Evolutionary conservation across 306 rosid species (phyloP).

Genomic region (Lathyrus tuberosus): DNA sequence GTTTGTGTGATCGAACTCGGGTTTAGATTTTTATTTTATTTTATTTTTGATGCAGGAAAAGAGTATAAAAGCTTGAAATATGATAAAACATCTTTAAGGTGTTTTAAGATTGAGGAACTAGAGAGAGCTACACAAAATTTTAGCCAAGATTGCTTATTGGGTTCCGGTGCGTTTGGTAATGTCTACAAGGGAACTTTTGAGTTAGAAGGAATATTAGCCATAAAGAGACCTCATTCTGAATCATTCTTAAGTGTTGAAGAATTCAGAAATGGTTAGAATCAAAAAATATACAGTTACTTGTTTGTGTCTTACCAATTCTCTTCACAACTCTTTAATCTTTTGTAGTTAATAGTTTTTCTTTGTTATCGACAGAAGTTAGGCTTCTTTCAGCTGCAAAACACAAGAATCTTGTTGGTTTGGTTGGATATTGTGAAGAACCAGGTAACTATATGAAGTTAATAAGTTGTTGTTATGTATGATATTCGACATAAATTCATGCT

Average conservation of each 20-base stretch:
- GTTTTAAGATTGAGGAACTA: constrained; percentile 61
- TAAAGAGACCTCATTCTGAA: constrained; percentile 69
- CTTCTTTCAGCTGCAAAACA: constrained; percentile 70
- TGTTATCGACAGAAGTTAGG: constrained; percentile 63
- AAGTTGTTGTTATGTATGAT: background rate
- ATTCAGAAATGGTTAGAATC: constrained; percentile 66
- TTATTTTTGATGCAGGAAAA: constrained; percentile 23
- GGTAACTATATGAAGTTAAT: constrained; percentile 40
- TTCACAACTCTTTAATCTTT: background rate
- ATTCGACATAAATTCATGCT: constrained; percentile 20
- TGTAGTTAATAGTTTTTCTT: constrained; percentile 19
- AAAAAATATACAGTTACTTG: background rate
- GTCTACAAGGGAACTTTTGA: constrained; percentile 70
- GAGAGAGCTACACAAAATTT: constrained; percentile 71
- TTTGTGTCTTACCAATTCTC: background rate
- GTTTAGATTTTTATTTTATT: background rate
- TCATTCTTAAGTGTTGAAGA: constrained; percentile 60
- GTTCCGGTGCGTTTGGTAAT: constrained; percentile 81
- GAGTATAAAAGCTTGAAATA: constrained; percentile 37
- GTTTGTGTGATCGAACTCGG: background rate
- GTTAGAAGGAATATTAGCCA: constrained; percentile 61
- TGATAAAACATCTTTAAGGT: constrained; percentile 53
- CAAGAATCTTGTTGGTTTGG: constrained; percentile 69
- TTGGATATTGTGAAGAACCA: constrained; percentile 84
- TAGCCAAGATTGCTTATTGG: constrained; percentile 62